Evolutionary conservation across 257 asterid genomes (phyloP), one percentile per base, ranked within the genome.

Genomic region (Solanum chaucha): DNA sequence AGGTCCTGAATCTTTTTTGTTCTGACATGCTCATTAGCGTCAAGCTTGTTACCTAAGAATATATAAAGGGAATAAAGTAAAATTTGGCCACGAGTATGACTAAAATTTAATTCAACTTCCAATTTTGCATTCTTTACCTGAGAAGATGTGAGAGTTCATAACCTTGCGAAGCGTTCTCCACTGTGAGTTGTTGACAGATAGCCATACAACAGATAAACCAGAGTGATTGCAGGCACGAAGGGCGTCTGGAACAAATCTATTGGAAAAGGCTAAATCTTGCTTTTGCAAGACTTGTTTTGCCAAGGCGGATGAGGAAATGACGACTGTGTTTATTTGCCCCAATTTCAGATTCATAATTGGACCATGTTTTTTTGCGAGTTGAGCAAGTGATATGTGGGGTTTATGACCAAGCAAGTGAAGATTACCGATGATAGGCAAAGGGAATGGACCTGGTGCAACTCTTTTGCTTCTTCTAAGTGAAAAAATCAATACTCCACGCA

Each of bases 101-200:
- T 58, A 24, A 64, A 64, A n/a, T 64, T 64, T 64, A 4, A 61
- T 24, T 61, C 14, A 61, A 3, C 17, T 68, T 14, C 36, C 22
- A 65, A 67, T 65, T 64, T 67, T 26, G 35, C 35, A 26, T 8
- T 11, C 10, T 67, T 67, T 67, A 67, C 92, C 91, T 8, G 98
- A 87, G 90, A 96, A 95, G 34, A 96, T 92, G 71, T 92, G 92
- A 22, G 94, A 89, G 89, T 93, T 96, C 85, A 94, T 28, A 32
- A 88, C 88, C 85, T 93, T 95, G 2, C 98, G 92, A 77, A 96
- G 93, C 85, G 93, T 89, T 78, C 97, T 92, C 98, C 99, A 95
- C 82, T 86, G 88, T 8, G 90, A 4, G 64, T 55, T 55, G 32
- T 92, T 90, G 74, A 91, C 96, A 1, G 98, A 97, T 2, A 96